Evolutionary conservation across 257 asterid species (phyloP).

Genomic region (Penstemon newberryi): DNA sequence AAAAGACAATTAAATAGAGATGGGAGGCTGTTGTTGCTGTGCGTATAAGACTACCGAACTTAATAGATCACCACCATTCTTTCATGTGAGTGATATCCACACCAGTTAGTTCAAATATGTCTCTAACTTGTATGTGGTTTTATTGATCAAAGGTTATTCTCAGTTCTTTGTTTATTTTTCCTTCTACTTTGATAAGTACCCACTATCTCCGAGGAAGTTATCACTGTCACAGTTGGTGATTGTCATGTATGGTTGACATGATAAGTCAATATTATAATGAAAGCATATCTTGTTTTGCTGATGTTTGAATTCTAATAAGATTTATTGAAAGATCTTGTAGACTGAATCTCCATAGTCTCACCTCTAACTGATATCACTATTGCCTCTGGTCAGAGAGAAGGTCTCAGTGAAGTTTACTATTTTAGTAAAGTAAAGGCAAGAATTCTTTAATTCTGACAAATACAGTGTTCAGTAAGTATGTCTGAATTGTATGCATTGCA

Average conservation of each 20-base stretch:
- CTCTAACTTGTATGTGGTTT: not conserved
- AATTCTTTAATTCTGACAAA: not conserved
- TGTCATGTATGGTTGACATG: not conserved
- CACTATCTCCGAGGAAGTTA: not conserved
- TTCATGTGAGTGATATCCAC: slow-evolving; percentile 53
- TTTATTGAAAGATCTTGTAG: not conserved
- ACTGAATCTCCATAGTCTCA: slow-evolving; percentile 3
- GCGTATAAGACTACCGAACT: slow-evolving; percentile 44
- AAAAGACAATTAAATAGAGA: slow-evolving; percentile 35
- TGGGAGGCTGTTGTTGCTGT: slow-evolving; percentile 89
- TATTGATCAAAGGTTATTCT: not conserved
- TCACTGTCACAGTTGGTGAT: not conserved
- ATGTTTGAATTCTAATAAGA: slow-evolving; percentile 3
- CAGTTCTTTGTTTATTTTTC: not conserved
- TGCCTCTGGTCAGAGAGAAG: not conserved
- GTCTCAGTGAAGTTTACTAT: not conserved
- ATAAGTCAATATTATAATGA: slow-evolving; percentile 5
- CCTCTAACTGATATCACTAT: not conserved
- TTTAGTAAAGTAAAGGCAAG: not conserved
- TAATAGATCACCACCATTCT: slow-evolving; percentile 47
- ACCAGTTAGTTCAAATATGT: slow-evolving; percentile 4
- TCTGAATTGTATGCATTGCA: too few species aligned
- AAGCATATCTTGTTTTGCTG: slow-evolving; percentile 4
- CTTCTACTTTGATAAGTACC: not conserved
- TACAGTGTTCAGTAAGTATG: not conserved